Percentiles rank a stretch among this genome's conserved stretches.
Conservation (phyloP, 768 basidiomycete species). For the Inosperma sp. region DNA sequence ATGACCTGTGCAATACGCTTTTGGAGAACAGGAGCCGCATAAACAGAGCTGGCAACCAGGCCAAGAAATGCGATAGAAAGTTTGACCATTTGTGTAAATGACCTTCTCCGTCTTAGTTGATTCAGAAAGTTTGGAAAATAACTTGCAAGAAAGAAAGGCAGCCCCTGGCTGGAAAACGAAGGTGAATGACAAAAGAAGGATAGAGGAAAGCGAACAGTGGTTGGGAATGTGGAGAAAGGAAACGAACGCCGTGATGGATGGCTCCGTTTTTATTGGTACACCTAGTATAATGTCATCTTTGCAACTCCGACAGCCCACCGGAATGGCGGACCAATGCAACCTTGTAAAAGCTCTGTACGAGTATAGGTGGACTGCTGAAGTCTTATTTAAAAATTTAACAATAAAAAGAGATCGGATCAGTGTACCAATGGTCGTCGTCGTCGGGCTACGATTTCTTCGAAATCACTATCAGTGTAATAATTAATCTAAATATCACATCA, state of each 20-base stretch:
- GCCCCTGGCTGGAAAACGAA: conserved; percentile 14
- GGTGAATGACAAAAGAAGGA: conserved; percentile 4
- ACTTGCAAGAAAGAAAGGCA: not conserved
- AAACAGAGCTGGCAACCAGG: conserved; percentile 29
- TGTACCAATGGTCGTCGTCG: no score
- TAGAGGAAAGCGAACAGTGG: conserved; percentile 2
- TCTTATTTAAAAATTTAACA: no score
- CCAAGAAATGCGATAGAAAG: conserved; percentile 27
- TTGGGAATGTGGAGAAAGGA: conserved; percentile 4
- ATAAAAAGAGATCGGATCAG: no score
- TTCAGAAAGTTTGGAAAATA: not conserved
- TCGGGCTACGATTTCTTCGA: no score
- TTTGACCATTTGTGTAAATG: conserved; percentile 8
- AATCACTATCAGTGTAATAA: no score
- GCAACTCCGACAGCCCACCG: no score
- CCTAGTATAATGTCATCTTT: no score
- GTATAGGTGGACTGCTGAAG: no score
- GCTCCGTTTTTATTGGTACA: conserved; percentile 1
- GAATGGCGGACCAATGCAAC: no score
- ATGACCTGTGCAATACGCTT: conserved; percentile 51
- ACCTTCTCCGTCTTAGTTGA: not conserved
- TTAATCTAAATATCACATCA: no score
- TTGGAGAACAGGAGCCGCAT: conserved; percentile 30
- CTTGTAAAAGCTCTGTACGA: no score
- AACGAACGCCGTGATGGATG: not conserved